Evolutionary conservation across 345 rosid genomes (phyloP).

Genomic region (Raphanus sativus): DNA sequence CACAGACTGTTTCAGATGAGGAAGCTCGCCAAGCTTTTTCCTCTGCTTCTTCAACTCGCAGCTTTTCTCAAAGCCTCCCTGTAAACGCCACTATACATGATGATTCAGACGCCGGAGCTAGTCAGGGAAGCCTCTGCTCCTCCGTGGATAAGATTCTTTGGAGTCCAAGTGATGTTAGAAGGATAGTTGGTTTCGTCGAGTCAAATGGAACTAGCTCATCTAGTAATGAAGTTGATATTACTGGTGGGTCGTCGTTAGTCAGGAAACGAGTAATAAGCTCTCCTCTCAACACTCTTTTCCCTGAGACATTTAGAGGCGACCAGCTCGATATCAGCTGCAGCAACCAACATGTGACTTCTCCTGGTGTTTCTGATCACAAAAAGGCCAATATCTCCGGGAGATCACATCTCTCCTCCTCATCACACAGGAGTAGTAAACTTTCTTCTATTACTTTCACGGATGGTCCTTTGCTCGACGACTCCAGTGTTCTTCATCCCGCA

Average conservation of each 20-base stretch:
- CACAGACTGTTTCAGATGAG: constrained; percentile 55
- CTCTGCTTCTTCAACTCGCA: constrained; percentile 39
- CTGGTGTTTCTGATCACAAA: constrained; percentile 49
- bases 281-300: constrained; percentile 54
- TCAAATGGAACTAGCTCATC: constrained; percentile 43
- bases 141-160: constrained; percentile 35
- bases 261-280: constrained; percentile 71
- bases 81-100: constrained; percentile 48
- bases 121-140: constrained; percentile 30
- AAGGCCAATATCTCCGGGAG: constrained; percentile 61
- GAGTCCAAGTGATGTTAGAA: constrained; percentile 48
- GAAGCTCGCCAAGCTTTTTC: constrained; percentile 44
- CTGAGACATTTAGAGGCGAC: constrained; percentile 52
- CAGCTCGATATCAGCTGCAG: constrained; percentile 49
- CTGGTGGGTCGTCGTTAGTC: constrained; percentile 54
- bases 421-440: constrained; percentile 33
- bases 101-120: constrained; percentile 53
- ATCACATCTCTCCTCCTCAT: constrained; percentile 20
- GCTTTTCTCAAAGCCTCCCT: constrained; percentile 51
- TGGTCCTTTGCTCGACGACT: constrained; percentile 66
- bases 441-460: constrained; percentile 53
- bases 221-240: constrained; percentile 42
- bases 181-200: constrained; percentile 74
- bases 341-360: constrained; percentile 41
- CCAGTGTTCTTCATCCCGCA: constrained; percentile 18